Conservation (phyloP, 768 basidiomycete genomes). For the Leccinum variicolor region DNA sequence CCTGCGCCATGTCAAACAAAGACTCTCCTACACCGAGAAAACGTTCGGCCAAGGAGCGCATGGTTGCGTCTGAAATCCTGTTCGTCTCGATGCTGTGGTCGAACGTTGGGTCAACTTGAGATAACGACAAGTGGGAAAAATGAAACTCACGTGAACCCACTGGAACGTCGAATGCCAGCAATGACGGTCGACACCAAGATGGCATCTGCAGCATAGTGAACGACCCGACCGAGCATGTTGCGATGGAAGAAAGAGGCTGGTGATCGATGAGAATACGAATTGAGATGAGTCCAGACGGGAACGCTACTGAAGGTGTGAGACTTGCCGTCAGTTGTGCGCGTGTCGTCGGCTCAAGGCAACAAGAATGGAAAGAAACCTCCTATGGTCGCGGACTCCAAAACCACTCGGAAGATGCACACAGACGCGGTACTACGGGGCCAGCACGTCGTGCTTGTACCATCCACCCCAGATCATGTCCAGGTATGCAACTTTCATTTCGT, state of each 20-base stretch:
- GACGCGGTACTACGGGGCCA: slow-evolving; percentile 55
- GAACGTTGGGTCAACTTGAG: background rate
- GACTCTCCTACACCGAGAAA: slow-evolving; percentile 88
- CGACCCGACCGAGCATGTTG: slow-evolving; percentile 61
- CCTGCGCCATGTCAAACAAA: slow-evolving; percentile 82
- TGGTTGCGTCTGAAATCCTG: slow-evolving; percentile 71
- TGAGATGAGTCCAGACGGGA: background rate
- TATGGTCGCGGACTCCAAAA: background rate
- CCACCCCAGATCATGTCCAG: slow-evolving; percentile 54
- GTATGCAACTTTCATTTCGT: background rate
- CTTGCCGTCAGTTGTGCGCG: background rate
- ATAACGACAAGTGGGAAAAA: background rate
- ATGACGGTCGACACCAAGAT: slow-evolving; percentile 84
- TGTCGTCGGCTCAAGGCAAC: slow-evolving; percentile 3
- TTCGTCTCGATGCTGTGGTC: slow-evolving; percentile 58
- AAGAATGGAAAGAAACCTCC: slow-evolving; percentile 16
- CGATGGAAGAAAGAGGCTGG: background rate
- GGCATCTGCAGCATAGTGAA: slow-evolving; percentile 83
- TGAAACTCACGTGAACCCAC: slow-evolving; percentile 79
- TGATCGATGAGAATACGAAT: background rate
- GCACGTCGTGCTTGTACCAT: slow-evolving; percentile 77
- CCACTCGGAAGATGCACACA: slow-evolving; percentile 15
- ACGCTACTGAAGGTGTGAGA: background rate
- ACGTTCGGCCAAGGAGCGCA: slow-evolving; percentile 72
- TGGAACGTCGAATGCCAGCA: slow-evolving; percentile 88